Evolutionary conservation across 345 rosid species (phyloP).

Genomic region (Citrus mangshanensis): DNA sequence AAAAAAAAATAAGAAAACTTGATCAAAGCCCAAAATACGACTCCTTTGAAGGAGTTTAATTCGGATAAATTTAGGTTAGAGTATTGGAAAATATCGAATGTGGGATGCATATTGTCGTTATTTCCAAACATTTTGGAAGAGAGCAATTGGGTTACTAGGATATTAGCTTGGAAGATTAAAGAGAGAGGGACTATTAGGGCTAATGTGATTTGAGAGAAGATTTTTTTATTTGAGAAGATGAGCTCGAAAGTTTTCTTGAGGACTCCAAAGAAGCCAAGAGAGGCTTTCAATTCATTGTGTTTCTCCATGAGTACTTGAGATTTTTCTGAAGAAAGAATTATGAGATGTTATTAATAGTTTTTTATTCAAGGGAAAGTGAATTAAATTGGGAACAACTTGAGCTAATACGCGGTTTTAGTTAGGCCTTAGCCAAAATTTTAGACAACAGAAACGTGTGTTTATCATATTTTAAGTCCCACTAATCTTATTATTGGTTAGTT

Average conservation of each 20-base stretch:
- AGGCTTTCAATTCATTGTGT: constrained; percentile 40
- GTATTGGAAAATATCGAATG: not conserved
- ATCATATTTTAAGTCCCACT: too few relatives aligned
- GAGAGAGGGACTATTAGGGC: constrained; percentile 49
- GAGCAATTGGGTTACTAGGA: constrained; percentile 26
- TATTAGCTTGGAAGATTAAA: constrained; percentile 38
- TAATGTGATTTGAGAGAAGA: constrained; percentile 45
- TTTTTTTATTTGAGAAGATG: constrained; percentile 39
- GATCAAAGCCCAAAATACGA: constrained; percentile 24
- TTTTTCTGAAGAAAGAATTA: too few relatives aligned
- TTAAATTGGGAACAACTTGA: too few relatives aligned
- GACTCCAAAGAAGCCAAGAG: constrained; percentile 37
- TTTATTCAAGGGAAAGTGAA: too few relatives aligned
- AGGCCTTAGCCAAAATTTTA: too few relatives aligned
- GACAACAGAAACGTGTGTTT: too few relatives aligned
- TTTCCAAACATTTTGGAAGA: constrained; percentile 17
- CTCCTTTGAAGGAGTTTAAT: constrained; percentile 22
- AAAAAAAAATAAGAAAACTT: constrained; percentile 31
- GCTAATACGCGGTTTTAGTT: too few relatives aligned
- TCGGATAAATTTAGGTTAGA: constrained; percentile 6
- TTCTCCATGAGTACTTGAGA: constrained; percentile 31
- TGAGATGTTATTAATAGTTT: too few relatives aligned
- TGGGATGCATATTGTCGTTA: not conserved
- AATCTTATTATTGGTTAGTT: too few relatives aligned
- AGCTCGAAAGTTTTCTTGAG: constrained; percentile 38